Evolutionary conservation across 257 asterid genomes (phyloP).

Genomic region (Solanum medicagineum): DNA sequence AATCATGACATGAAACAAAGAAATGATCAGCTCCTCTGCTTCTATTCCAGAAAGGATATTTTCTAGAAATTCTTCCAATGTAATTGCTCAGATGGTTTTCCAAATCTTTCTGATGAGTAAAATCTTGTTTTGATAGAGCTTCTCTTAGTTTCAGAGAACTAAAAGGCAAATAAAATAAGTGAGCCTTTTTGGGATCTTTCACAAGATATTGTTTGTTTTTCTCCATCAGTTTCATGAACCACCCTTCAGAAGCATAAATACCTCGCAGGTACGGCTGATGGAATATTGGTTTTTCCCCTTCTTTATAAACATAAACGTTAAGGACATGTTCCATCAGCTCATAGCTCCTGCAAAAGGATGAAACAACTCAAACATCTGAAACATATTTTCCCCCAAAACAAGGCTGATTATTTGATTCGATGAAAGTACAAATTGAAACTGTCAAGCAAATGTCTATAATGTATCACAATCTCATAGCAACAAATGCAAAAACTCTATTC

Average conservation of each 20-base stretch:
- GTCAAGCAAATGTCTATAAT: background rate
- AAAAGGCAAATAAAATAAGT: slow-evolving; percentile 46
- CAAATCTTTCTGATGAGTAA: slow-evolving; percentile 12
- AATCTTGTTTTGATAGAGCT: slow-evolving; percentile 9
- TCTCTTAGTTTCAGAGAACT: slow-evolving; percentile 33
- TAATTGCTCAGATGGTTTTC: slow-evolving; percentile 27
- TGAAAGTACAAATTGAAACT: background rate
- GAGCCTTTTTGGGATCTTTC: slow-evolving; percentile 41
- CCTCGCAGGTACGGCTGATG: slow-evolving; percentile 42
- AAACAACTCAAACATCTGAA: background rate
- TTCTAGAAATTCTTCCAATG: slow-evolving; percentile 17
- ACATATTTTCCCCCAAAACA: background rate
- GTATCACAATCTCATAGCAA: background rate
- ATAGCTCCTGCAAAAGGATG: slow-evolving; percentile 42
- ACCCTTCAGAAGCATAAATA: slow-evolving; percentile 63
- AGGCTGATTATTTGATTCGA: background rate
- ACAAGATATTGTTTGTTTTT: slow-evolving; percentile 33
- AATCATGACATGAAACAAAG: slow-evolving; percentile 60
- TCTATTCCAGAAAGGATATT: slow-evolving; percentile 48
- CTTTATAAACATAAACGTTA: slow-evolving; percentile 43
- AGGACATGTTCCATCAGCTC: slow-evolving; percentile 42
- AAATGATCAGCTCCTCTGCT: slow-evolving; percentile 49
- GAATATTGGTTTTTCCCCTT: slow-evolving; percentile 50
- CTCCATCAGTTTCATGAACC: slow-evolving; percentile 58
- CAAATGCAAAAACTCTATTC: background rate